A percentile compares a stretch with the other conserved stretches of the same genome.
phyloP scores from a whole-genome alignment of 371 early-diverging fungal genomes.

The Paraphysoderma sedebokerense region DNA sequence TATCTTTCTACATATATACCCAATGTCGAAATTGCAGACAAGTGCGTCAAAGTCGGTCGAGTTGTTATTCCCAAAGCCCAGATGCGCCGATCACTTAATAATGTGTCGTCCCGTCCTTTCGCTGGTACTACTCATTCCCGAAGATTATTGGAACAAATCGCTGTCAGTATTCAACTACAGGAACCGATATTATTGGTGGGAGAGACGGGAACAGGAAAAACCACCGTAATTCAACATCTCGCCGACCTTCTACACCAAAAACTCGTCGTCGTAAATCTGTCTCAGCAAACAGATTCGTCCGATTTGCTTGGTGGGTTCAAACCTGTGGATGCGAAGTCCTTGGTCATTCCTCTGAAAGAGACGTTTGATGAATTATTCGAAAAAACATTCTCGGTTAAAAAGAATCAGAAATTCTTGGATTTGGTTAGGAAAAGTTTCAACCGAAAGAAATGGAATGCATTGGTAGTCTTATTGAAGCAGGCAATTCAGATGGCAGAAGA shows the following conservation, averaged over 20 bases:
- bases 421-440: constrained; percentile 47
- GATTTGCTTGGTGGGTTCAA: constrained; percentile 97
- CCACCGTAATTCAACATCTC: constrained; percentile 91
- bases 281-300: constrained; percentile 92
- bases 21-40: constrained; percentile 20
- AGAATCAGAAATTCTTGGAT: constrained; percentile 70
- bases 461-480: constrained; percentile 48
- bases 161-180: constrained; percentile 48
- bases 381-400: constrained; percentile 69
- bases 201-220: constrained; percentile 99
- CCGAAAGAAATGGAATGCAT: constrained; percentile 60
- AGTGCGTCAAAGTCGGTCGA: constrained; percentile 42
- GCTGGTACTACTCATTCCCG: constrained; percentile 62
- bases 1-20: constrained; percentile 60
- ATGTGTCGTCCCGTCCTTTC: constrained; percentile 33
- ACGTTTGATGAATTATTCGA: constrained; percentile 69
- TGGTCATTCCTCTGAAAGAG: constrained; percentile 67
- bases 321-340: constrained; percentile 71
- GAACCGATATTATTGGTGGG: constrained; percentile 93
- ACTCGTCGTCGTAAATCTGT: constrained; percentile 88
- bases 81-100: constrained; percentile 1
- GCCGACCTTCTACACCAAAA: constrained; percentile 58
- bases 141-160: constrained; percentile 63
- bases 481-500: constrained; percentile 60
- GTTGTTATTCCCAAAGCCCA: constrained; percentile 30